Base-by-base conservation (phyloP, 208 protist species). In the Porcisia hertigi region DNA sequence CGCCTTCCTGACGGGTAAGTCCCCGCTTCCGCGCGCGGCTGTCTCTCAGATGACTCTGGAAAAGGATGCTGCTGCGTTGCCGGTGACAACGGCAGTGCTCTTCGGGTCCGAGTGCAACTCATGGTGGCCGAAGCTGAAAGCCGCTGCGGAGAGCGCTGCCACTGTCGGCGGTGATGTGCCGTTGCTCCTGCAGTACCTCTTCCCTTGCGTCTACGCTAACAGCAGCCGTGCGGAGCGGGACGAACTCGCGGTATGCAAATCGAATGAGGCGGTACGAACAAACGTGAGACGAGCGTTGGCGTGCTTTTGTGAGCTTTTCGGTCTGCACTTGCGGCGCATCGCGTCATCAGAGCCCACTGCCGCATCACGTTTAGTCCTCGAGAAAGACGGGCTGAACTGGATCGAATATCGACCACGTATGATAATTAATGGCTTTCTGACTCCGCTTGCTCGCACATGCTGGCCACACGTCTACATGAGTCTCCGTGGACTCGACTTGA, bases 301-400 rank as follows among this genome's bases (percentile, higher is more conserved):
- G 41, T 93, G 89, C 74, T 90, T 96, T 73, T 83, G 83, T 73
- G 89, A 96, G 55, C 66, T 94, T 5, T 96, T 96, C 52, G 92
- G 92, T 20, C 77, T 96, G 18, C 79, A 83, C 9, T 64, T 94
- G 54, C 59, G 66, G 8, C 82, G 80, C n/a, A 57, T n/a, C 45
- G 16, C 43, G 3, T 0, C 25, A 23, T 43, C 34, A 9, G 69
- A 64, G 20, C 14, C 69, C 2, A 9, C 53, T 7, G 39, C 14
- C 53, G 52, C 53, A 63, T 30, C 63, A 16, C 34, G 43, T 23
- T 25, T 90, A 8, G 55, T 82, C 9, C 72, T 95, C 12, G 64
- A 71, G 41, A 77, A 64, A 20, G 92, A 96, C 71, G 92, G 92
- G 3, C 52, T 89, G 20, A 96, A 94, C 80, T 96, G 90, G 88